Conservation (phyloP, 139 green algal genomes). For the Chlorella sp. region DNA sequence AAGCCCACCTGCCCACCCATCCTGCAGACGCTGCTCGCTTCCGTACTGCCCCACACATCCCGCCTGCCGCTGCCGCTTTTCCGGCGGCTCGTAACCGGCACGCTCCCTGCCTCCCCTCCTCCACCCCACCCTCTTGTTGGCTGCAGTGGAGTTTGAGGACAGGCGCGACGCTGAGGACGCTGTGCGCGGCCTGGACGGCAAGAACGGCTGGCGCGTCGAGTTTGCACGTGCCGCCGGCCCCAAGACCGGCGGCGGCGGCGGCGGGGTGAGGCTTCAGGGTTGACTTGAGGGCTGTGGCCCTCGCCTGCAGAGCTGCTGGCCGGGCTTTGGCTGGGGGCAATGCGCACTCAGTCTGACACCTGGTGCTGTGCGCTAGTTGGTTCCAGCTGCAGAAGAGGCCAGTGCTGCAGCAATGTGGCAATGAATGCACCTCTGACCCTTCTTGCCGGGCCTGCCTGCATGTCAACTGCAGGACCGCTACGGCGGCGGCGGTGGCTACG, state of each 20-base stretch:
- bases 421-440: not conserved
- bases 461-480: not conserved
- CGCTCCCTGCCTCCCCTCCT: not conserved
- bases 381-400: too few relatives aligned
- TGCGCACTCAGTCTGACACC: too few relatives aligned
- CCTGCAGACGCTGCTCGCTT: not conserved
- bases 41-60: not conserved
- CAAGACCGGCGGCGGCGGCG: not conserved
- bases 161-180: conserved; percentile 71
- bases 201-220: conserved; percentile 23
- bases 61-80: not conserved
- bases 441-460: not conserved
- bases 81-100: too few relatives aligned
- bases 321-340: too few relatives aligned
- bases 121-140: not conserved
- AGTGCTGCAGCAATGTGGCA: too few relatives aligned
- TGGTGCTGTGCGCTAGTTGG: too few relatives aligned
- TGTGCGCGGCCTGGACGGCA: conserved; percentile 54
- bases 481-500: not conserved
- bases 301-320: too few relatives aligned
- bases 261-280: not conserved
- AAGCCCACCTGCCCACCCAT: too few relatives aligned
- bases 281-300: too few relatives aligned
- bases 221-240: conserved; percentile 19
- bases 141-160: conserved; percentile 47